These are phyloP conservation scores for Jacaranda copaia DNA, from an alignment of 257 asterid genomes.

Conservation along the genomic window DNA sequence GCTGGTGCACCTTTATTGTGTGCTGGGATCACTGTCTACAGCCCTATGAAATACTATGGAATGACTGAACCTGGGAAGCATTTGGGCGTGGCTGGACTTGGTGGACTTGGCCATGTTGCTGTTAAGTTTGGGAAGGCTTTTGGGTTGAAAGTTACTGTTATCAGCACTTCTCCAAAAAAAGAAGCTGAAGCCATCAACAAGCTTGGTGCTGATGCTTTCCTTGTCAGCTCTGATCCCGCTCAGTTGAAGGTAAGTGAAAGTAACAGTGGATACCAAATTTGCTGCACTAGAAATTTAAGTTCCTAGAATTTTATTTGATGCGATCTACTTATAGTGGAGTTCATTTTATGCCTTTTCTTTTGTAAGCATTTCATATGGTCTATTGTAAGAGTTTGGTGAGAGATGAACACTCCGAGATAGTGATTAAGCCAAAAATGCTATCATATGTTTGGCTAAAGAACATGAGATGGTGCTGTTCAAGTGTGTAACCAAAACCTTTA, in stretches of 20 bases:
- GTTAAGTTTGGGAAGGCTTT: constrained; percentile 77
- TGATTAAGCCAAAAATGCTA: no score
- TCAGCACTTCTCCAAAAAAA: constrained; percentile 62
- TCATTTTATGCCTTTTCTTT: no score
- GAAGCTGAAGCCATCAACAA: constrained; percentile 55
- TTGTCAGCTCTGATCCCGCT: constrained; percentile 53
- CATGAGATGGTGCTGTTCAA: no score
- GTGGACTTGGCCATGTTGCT: constrained; percentile 81
- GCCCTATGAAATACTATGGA: constrained; percentile 70
- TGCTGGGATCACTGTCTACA: constrained; percentile 74
- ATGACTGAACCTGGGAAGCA: constrained; percentile 66
- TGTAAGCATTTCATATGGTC: no score
- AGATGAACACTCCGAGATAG: no score
- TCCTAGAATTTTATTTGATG: no score
- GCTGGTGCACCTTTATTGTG: constrained; percentile 69
- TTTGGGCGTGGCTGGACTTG: constrained; percentile 74
- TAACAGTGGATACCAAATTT: neutral
- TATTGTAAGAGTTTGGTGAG: no score
- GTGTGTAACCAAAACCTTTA: no score
- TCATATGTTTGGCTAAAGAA: no score
- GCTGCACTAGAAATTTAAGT: no score
- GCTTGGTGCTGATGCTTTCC: constrained; percentile 69
- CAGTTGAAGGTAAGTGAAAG: constrained; percentile 51
- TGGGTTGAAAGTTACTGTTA: constrained; percentile 70
- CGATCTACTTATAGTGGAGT: no score